Evolutionary conservation across 106 monocot species (phyloP).

Genomic region (Dendrobium chrysotoxum): DNA sequence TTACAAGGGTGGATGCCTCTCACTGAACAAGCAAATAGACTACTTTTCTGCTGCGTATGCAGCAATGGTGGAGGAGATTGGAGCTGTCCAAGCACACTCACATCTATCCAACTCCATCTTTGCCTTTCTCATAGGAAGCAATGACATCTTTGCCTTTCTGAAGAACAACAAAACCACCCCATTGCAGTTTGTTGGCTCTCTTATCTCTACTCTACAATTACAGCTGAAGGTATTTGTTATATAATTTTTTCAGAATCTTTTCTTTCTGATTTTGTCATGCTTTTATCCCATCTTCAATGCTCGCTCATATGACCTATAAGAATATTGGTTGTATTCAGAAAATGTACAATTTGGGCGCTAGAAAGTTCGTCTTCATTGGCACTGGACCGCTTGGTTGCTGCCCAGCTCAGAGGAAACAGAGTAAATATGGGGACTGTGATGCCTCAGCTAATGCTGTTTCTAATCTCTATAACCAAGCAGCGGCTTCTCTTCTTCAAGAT

Average conservation of each 20-base stretch:
- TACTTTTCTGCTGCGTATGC: constrained; percentile 34
- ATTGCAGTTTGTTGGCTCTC: constrained; percentile 38
- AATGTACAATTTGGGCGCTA: constrained; percentile 70
- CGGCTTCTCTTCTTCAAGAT: constrained; percentile 27
- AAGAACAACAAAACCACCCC: constrained; percentile 9
- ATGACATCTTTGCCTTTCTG: constrained; percentile 50
- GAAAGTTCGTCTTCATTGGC: constrained; percentile 57
- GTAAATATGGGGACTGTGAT: constrained; percentile 31
- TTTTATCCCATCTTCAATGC: too few species aligned
- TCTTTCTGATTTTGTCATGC: too few species aligned
- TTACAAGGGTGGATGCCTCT: constrained; percentile 33
- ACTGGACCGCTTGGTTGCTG: constrained; percentile 63
- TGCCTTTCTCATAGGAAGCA: constrained; percentile 56
- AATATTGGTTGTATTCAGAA: constrained; percentile 22
- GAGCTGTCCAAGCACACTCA: constrained; percentile 12
- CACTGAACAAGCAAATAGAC: constrained; percentile 47
- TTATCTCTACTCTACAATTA: constrained; percentile 29
- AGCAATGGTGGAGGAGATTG: constrained; percentile 26
- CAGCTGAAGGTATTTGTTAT: constrained; percentile 56
- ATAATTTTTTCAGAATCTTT: too few species aligned
- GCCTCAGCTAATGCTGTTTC: constrained; percentile 22
- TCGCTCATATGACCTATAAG: too few species aligned
- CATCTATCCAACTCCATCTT: constrained; percentile 63
- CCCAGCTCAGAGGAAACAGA: constrained; percentile 43
- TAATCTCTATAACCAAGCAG: constrained; percentile 22